A percentile compares a stretch with the other conserved stretches of the same genome.
phyloP scores from a whole-genome alignment of 139 green algal genomes.

The Coccomyxa sp. region DNA sequence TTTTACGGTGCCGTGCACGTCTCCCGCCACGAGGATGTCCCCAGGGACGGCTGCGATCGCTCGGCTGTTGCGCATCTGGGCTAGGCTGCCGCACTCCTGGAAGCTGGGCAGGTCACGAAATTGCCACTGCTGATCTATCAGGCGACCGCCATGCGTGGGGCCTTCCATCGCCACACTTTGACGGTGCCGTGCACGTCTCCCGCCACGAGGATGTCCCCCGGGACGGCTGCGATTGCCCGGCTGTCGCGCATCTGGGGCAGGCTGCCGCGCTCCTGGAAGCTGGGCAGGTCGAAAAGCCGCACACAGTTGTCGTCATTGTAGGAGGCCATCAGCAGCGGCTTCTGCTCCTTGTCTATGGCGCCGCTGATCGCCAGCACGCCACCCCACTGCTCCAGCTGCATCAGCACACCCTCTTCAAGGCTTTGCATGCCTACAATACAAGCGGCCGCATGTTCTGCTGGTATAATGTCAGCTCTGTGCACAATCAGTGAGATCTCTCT shows the following conservation, averaged over 20 bases:
- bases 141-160: not conserved
- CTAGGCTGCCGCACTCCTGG: no score
- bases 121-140: no score
- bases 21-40: no score
- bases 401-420: no score
- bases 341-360: constrained; percentile 29
- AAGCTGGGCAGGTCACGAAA: no score
- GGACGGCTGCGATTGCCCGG: constrained; percentile 30
- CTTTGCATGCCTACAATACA: no score
- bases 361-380: constrained; percentile 45
- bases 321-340: constrained; percentile 43
- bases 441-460: no score
- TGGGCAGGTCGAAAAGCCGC: constrained; percentile 57
- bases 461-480: no score
- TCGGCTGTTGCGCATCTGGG: no score
- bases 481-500: no score
- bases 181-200: constrained; percentile 51
- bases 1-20: no score
- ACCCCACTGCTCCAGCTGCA: constrained; percentile 14
- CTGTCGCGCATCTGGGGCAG: constrained; percentile 46
- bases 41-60: no score
- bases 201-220: constrained; percentile 38
- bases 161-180: constrained; percentile 65
- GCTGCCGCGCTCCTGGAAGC: constrained; percentile 49
- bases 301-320: constrained; percentile 55